Percentiles rank a stretch among this genome's conserved stretches.
phyloP scores from a whole-genome alignment of 2,329 filamentous ascomycete species.

The Rachicladosporium sp. region DNA sequence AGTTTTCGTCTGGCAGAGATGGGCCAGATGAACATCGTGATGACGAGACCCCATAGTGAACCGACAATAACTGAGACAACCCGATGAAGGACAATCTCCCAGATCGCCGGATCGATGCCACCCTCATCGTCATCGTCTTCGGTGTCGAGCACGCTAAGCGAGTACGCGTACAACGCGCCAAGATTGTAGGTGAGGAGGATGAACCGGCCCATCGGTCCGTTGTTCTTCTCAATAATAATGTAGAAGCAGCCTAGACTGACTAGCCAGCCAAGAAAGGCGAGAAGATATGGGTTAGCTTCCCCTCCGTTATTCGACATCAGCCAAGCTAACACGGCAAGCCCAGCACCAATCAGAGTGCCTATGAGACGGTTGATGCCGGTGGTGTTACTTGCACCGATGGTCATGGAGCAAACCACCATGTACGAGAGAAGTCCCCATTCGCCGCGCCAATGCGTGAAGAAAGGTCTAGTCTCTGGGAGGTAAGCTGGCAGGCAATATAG shows the following conservation, averaged over 20 bases:
- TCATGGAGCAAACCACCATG: slow-evolving; percentile 98
- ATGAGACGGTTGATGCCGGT: slow-evolving; percentile 77
- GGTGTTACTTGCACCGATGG: slow-evolving; percentile 88
- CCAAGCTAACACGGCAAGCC: slow-evolving; percentile 68
- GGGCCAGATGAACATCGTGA: slow-evolving; percentile 85
- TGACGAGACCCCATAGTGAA: slow-evolving; percentile 81
- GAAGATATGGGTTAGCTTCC: slow-evolving; percentile 56
- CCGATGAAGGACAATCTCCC: slow-evolving; percentile 77
- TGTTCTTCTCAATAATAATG: slow-evolving; percentile 71
- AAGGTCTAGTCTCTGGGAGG: slow-evolving; percentile 60
- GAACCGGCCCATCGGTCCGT: slow-evolving; percentile 83
- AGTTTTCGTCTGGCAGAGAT: slow-evolving; percentile 82
- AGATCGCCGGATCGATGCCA: slow-evolving; percentile 69
- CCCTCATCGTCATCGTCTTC: slow-evolving; percentile 79
- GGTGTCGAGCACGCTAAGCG: slow-evolving; percentile 64
- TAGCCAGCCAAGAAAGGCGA: slow-evolving; percentile 72
- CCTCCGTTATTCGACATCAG: slow-evolving; percentile 41
- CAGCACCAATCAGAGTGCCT: slow-evolving; percentile 72
- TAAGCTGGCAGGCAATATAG: slow-evolving; percentile 86
- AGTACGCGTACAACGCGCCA: slow-evolving; percentile 87
- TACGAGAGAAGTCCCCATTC: slow-evolving; percentile 96
- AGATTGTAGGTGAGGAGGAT: slow-evolving; percentile 95
- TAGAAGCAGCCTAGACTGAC: slow-evolving; percentile 74
- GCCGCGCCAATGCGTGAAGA: slow-evolving; percentile 79
- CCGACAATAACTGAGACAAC: slow-evolving; percentile 76